Evolutionary conservation across 108 stramenopile genomes (phyloP).

Genomic region (Ochromonas danica): DNA sequence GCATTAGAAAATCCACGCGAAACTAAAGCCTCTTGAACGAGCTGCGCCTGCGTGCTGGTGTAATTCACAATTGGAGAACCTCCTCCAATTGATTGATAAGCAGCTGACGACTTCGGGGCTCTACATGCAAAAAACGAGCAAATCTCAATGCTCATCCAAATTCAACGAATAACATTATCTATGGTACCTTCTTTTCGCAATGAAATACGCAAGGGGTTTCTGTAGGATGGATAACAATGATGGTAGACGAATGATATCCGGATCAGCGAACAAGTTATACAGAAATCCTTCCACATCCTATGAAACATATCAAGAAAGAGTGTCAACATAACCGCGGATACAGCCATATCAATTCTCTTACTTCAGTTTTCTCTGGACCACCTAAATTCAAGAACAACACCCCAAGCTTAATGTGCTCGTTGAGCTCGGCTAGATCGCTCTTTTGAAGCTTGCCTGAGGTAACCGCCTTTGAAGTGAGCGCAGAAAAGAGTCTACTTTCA

Average conservation of each 20-base stretch:
- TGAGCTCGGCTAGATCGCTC: slow-evolving; percentile 20
- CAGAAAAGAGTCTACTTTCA: too few species aligned
- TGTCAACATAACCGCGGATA: background rate
- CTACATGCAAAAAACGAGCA: too few species aligned
- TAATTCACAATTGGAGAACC: slow-evolving; percentile 91
- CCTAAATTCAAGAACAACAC: slow-evolving; percentile 89
- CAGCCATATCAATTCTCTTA: slow-evolving; percentile 66
- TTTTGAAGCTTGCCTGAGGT: too few species aligned
- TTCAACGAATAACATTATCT: too few species aligned
- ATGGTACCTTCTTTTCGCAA: slow-evolving; percentile 9
- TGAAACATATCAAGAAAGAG: background rate
- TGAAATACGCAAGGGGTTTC: slow-evolving; percentile 63
- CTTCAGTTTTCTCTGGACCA: slow-evolving; percentile 83
- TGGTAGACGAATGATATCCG: slow-evolving; percentile 93
- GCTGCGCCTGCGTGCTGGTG: slow-evolving; percentile 72
- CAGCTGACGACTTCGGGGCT: slow-evolving; percentile 84
- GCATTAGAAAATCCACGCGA: slow-evolving; percentile 40
- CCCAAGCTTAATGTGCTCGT: slow-evolving; percentile 54
- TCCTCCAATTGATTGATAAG: slow-evolving; percentile 92
- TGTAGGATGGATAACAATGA: slow-evolving; percentile 71
- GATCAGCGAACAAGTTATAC: slow-evolving; percentile 95
- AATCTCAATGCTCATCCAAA: too few species aligned
- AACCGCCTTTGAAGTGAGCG: too few species aligned
- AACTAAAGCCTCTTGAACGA: slow-evolving; percentile 49
- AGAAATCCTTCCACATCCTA: slow-evolving; percentile 47